Evolutionary conservation across 2,329 filamentous ascomycete species (phyloP).

Genomic region (Botrytis fabae): DNA sequence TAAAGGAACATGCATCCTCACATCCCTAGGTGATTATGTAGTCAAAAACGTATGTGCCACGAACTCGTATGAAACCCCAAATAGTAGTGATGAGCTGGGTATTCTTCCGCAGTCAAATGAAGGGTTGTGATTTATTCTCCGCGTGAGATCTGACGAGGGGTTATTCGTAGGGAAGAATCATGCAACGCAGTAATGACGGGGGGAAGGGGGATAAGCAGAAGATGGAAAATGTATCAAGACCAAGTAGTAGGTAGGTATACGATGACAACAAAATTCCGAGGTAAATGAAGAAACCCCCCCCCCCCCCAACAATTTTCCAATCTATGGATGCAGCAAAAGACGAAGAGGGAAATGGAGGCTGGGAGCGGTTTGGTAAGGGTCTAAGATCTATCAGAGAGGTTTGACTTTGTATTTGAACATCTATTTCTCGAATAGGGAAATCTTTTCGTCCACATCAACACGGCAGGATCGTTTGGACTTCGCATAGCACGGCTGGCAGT

Average conservation of each 20-base stretch:
- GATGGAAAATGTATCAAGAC: neutral
- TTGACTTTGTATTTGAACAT: neutral
- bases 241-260: neutral
- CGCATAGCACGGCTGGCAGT: neutral
- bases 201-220: neutral
- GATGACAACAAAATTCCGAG: slow-evolving; percentile 1
- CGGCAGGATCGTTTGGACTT: neutral
- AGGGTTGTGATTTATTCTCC: neutral
- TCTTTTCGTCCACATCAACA: neutral
- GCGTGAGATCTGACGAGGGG: slow-evolving; percentile 1
- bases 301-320: neutral
- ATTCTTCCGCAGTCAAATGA: neutral
- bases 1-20: neutral
- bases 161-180: neutral
- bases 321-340: slow-evolving; percentile 9
- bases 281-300: neutral
- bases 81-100: neutral
- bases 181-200: neutral
- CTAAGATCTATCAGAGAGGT: neutral
- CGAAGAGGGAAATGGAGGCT: slow-evolving; percentile 12
- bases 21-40: neutral
- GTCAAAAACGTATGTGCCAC: neutral
- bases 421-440: neutral
- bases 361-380: neutral
- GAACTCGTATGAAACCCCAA: neutral